Evolutionary conservation across 768 basidiomycete genomes (phyloP), one percentile per base, ranked within the genome.

Genomic region (Boletus vinaceobasis): DNA sequence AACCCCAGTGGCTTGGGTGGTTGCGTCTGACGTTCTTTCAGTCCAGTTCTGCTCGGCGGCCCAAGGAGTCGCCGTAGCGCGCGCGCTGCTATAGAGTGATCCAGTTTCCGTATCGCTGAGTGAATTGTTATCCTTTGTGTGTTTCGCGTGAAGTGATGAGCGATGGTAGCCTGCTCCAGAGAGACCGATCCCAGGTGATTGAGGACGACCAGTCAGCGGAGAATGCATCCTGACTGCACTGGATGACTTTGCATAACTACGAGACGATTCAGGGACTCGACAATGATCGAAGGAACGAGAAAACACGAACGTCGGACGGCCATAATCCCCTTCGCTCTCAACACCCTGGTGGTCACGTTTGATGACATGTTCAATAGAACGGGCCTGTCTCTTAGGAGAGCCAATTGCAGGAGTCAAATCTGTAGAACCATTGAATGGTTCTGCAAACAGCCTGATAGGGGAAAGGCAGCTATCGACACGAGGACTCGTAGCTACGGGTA

Each of bases 391-490:
- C 19, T 23, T 45, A 17, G 55, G 46, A 36, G 52, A 58, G 15
- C 6, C 26, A 11, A 32, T 19, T 14, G 33, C 6, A 8, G 46
- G 10, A 21, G 31, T 21, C 14, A 26, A 35, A 46, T 43, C 15
- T 19, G 39, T 17, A 21, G 46, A 51, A 35, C 43, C 19, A 15
- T 42, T 10, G 19, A 57, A 59, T 21, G 63, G 53, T 21, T 57
- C 52, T 1, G 54, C 50, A 33, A 67, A 31, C 13, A 50, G 38
- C 31, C 13, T 4, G 17, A 62, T 60, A 39, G 65, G 63, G 10
- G 65, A 63, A 23, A 68, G 63, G 45, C 43, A 49, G 9, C 27
- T 19, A 15, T 26, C 31, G 17, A 8, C 1, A 19, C 27, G 54
- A 42, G 58, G 51, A 36, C 48, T 62, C 13, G 38, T 36, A 33